Evolutionary conservation across 2,329 filamentous ascomycete species (phyloP).

Genomic region (Claviceps africana): DNA sequence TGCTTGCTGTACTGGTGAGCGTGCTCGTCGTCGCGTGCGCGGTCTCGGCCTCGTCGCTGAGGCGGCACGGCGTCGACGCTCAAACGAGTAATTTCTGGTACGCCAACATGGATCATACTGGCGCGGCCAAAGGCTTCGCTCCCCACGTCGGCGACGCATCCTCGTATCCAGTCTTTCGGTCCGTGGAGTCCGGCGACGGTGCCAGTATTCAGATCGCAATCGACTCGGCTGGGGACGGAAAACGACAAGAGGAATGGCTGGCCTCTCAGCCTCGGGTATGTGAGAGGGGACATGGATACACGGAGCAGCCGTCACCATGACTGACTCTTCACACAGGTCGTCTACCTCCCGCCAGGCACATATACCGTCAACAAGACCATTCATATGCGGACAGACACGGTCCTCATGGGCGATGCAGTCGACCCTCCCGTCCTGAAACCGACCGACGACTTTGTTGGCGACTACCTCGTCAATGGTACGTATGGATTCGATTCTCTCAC

Average conservation of each 20-base stretch:
- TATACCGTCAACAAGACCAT: conserved; percentile 27
- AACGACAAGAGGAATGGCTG: conserved; percentile 24
- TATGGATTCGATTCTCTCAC: too few species aligned
- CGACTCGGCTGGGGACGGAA: conserved; percentile 20
- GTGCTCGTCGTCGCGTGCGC: conserved; percentile 5
- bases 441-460: conserved; percentile 20
- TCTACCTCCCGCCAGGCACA: conserved; percentile 29
- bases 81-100: conserved; percentile 25
- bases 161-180: conserved; percentile 26
- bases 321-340: conserved; percentile 13
- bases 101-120: conserved; percentile 27
- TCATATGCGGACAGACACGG: conserved; percentile 28
- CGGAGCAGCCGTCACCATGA: neutral
- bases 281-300: neutral
- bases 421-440: conserved; percentile 29
- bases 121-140: conserved; percentile 23
- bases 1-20: neutral
- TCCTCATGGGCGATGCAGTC: conserved; percentile 31
- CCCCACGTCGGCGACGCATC: conserved; percentile 25
- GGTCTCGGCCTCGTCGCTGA: conserved; percentile 9
- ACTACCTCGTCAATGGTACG: conserved; percentile 21
- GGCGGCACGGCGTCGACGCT: neutral
- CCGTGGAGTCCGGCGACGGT: conserved; percentile 23
- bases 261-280: conserved; percentile 27
- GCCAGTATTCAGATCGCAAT: conserved; percentile 25